Base-by-base conservation (phyloP, 2,329 filamentous ascomycete species). In the Penicillium sp. region DNA sequence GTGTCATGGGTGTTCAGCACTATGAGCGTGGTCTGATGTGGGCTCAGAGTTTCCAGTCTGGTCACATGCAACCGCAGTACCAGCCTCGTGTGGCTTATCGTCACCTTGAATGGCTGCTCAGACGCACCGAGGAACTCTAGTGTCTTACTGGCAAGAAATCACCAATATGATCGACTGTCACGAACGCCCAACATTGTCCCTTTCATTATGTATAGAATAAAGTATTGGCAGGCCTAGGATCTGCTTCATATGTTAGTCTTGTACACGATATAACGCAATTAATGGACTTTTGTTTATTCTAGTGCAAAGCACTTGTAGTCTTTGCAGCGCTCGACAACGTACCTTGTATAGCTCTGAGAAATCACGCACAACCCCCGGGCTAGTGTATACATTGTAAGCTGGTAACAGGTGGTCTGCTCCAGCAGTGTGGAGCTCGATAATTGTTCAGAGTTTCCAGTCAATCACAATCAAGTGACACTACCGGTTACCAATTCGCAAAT, bases 21-120 rank as follows among this genome's bases (percentile, higher is more conserved):
- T 87, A 85, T 0, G 91, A 96, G 79, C 81, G 91, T 47, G 89
- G 89, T 0, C 75, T 96, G 41, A 95, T 90, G 0, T 90, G 84
- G 67, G 85, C 87, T 2, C 62, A 75, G 64, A 72, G 67, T 13
- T 73, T 61, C 53, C 68, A 70, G 66, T 68, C 68, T 31, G 72
- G 72, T 23, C 72, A 75, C 33, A 75, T 75, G 72, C 65, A 72
- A 61, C 82, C 83, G 0, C 84, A 89, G 72, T 91, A 89, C 67
- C 84, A 87, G 49, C 87, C 89, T 0, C 81, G 81, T 15, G 86
- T 85, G 0, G 81, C 87, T 0, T 91, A 89, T 70, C 79, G 90
- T 34, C 87, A 90, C 60, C 71, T 94, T 25, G 60, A 73, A 49
- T 74, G 70, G 70, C 19, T 75, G 50, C 58, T 75, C 23, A 68